Percentiles rank a stretch among this genome's conserved stretches.
These are phyloP conservation scores for Keithomyces neogunnii DNA, from an alignment of 2,329 filamentous ascomycete species.

Conservation along the genomic window DNA sequence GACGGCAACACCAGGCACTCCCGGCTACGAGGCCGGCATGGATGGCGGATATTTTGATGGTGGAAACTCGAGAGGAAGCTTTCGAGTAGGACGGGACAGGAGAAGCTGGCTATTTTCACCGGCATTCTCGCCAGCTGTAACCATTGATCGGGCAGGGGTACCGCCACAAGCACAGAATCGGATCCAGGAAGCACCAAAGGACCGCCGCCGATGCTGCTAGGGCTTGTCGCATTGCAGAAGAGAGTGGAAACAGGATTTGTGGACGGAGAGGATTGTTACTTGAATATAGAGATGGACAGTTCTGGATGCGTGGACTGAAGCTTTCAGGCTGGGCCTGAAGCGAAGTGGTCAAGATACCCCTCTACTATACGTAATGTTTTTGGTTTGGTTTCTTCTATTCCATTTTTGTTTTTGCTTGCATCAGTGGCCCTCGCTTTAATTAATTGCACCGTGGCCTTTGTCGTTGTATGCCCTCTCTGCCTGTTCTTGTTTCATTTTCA, in stretches of 20 bases:
- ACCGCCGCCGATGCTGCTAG: slow-evolving; percentile 22
- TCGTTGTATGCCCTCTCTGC: no score
- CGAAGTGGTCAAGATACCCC: background rate
- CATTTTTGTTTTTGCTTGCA: no score
- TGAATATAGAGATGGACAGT: background rate
- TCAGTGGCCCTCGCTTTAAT: no score
- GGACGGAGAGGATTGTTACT: background rate
- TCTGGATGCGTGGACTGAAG: background rate
- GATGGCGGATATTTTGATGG: slow-evolving; percentile 45
- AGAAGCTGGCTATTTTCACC: slow-evolving; percentile 52
- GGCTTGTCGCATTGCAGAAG: background rate
- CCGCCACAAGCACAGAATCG: slow-evolving; percentile 18
- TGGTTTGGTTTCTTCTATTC: background rate
- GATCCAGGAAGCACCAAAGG: slow-evolving; percentile 13
- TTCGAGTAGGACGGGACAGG: slow-evolving; percentile 48
- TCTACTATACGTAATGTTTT: background rate
- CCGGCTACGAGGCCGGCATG: slow-evolving; percentile 35
- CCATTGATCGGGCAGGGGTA: slow-evolving; percentile 33
- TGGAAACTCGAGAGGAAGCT: slow-evolving; percentile 38
- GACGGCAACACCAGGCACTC: slow-evolving; percentile 41
- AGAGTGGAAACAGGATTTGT: background rate
- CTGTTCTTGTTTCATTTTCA: no score
- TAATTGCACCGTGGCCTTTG: no score
- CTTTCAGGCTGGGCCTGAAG: background rate
- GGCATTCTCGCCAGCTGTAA: slow-evolving; percentile 42